A percentile compares a stretch with the other conserved stretches of the same genome.
phyloP scores from a whole-genome alignment of 148 eudicot species.

The Pharnaceum exiguum region DNA sequence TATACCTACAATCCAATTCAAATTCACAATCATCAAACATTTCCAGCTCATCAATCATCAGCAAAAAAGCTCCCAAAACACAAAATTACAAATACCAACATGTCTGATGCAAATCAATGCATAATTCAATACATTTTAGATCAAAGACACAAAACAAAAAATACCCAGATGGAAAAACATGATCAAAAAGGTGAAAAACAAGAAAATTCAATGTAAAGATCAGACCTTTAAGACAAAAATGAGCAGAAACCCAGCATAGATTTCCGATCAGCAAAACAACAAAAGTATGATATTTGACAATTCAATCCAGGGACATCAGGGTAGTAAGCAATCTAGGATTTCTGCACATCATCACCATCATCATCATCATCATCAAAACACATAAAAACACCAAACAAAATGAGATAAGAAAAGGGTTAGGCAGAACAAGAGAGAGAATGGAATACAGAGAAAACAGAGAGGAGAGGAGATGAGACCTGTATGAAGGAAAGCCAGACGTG shows the following conservation, averaged over 20 bases:
- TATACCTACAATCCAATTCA: slow-evolving; percentile 37
- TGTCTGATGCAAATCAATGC: neutral
- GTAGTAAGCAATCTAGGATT: slow-evolving; percentile 26
- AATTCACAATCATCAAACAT: slow-evolving; percentile 4
- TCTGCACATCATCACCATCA: slow-evolving; percentile 26
- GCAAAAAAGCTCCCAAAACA: neutral
- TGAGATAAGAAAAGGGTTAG: neutral
- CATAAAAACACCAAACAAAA: slow-evolving; percentile 3
- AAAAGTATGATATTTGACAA: slow-evolving; percentile 30
- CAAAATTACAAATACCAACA: neutral
- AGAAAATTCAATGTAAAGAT: slow-evolving; percentile 8
- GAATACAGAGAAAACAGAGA: slow-evolving; percentile 20
- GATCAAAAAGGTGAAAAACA: slow-evolving; percentile 16
- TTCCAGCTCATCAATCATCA: neutral
- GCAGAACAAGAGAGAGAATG: neutral
- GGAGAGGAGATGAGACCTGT: no score
- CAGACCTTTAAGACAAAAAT: slow-evolving; percentile 39
- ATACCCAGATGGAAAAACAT: slow-evolving; percentile 11
- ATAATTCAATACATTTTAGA: neutral
- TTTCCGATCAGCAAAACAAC: slow-evolving; percentile 41
- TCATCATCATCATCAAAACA: slow-evolving; percentile 14
- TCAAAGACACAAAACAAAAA: slow-evolving; percentile 2
- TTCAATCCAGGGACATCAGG: slow-evolving; percentile 48
- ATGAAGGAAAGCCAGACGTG: slow-evolving; percentile 38
- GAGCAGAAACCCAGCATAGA: slow-evolving; percentile 36